Evolutionary conservation across 768 basidiomycete genomes (phyloP).

Genomic region (Amanita molliuscula): DNA sequence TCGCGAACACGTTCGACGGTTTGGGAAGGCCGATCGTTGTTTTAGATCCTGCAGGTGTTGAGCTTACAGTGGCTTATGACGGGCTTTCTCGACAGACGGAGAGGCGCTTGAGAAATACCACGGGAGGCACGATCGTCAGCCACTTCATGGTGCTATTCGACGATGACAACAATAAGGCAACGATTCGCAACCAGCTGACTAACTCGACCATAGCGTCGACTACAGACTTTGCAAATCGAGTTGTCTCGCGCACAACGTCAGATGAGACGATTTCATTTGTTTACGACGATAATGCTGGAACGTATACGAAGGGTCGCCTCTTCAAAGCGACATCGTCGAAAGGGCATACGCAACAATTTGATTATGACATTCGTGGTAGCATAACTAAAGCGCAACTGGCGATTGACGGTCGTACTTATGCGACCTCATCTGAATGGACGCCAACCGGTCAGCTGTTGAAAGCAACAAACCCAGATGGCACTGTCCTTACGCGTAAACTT

Average conservation of each 20-base stretch:
- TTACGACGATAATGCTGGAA: neutral
- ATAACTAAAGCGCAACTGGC: neutral
- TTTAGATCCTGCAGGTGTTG: neutral
- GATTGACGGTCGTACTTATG: neutral
- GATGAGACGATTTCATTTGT: neutral
- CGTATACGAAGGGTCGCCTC: neutral
- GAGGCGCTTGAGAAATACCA: neutral
- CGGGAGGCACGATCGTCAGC: neutral
- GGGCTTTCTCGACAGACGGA: neutral
- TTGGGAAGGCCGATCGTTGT: neutral
- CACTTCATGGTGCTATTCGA: neutral
- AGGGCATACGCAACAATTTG: neutral
- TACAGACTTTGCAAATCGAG: neutral
- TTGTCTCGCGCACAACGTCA: neutral
- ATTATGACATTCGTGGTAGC: neutral
- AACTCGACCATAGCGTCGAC: neutral
- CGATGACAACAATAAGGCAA: neutral
- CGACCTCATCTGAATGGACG: neutral
- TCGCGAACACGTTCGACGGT: neutral
- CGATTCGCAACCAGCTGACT: neutral
- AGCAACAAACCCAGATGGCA: neutral
- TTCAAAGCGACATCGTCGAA: neutral
- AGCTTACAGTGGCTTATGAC: neutral
- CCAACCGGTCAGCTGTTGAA: neutral
- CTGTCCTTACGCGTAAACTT: neutral